phyloP scores from a whole-genome alignment of 1,139 yeast genomes.

The Zygosaccharomyces pseudobailii region DNA sequence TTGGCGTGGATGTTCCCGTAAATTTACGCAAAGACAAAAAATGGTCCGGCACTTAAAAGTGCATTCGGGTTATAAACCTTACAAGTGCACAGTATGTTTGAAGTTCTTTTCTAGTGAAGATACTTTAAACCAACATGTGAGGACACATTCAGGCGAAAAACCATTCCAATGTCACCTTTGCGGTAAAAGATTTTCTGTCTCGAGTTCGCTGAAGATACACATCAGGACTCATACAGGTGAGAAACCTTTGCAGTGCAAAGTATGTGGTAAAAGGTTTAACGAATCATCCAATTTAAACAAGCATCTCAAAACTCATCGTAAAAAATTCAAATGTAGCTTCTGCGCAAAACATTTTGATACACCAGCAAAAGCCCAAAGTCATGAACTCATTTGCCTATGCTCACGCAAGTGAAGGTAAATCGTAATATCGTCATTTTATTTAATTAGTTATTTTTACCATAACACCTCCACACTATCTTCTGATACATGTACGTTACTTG shows the following conservation, averaged over 20 bases:
- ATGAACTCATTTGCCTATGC: conserved; percentile 12
- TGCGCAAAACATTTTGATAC: conserved; percentile 51
- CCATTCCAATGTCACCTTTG: conserved; percentile 69
- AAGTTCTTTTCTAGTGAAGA: conserved; percentile 58
- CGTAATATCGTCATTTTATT: neutral
- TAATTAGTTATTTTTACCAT: neutral
- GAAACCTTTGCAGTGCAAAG: conserved; percentile 77
- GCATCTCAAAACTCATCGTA: conserved; percentile 69
- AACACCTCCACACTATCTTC: conserved; percentile 28
- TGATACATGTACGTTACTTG: conserved; percentile 58
- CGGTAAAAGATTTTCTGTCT: conserved; percentile 57
- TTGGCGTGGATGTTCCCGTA: conserved; percentile 78
- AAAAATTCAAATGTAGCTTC: conserved; percentile 45
- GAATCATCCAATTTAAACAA: conserved; percentile 86
- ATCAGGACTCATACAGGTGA: conserved; percentile 86
- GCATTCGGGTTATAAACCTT: conserved; percentile 82
- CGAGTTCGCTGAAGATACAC: conserved; percentile 58
- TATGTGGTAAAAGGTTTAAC: conserved; percentile 80
- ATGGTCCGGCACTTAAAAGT: conserved; percentile 78
- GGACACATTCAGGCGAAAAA: conserved; percentile 89
- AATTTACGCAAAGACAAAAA: conserved; percentile 80
- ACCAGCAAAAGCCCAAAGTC: conserved; percentile 13
- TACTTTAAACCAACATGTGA: conserved; percentile 57
- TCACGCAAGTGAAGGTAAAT: neutral
- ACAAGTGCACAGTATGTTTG: conserved; percentile 60